phyloP scores from a whole-genome alignment of 257 asterid genomes.

The Linaria vulgaris region DNA sequence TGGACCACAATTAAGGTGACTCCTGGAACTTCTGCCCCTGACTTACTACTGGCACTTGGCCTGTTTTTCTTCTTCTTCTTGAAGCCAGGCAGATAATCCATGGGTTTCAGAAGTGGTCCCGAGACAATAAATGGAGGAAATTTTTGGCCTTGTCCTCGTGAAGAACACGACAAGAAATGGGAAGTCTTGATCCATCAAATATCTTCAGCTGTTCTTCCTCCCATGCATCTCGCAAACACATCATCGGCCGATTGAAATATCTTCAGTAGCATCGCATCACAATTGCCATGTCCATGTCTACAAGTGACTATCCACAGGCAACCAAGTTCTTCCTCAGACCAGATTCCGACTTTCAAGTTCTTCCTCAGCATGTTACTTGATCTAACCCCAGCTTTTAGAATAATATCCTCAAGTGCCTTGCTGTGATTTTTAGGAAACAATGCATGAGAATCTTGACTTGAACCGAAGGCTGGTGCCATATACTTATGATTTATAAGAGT shows the following conservation, averaged over 20 bases:
- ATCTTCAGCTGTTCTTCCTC: constrained; percentile 82
- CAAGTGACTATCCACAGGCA: constrained; percentile 92
- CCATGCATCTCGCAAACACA: constrained; percentile 91
- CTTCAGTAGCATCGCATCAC: constrained; percentile 83
- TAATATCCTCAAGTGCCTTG: no score
- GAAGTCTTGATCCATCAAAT: constrained; percentile 56
- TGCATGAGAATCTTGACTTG: constrained; percentile 52
- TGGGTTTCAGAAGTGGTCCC: no score
- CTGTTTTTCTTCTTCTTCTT: no score
- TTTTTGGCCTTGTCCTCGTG: no score
- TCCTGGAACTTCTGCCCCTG: no score
- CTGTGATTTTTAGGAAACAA: constrained; percentile 29
- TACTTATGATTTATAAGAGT: constrained; percentile 30
- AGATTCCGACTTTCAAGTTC: constrained; percentile 54
- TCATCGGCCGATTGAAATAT: constrained; percentile 69
- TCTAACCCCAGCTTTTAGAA: constrained; percentile 59
- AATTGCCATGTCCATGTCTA: constrained; percentile 78
- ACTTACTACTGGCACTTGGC: no score
- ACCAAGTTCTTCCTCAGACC: constrained; percentile 97
- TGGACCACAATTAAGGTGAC: no score
- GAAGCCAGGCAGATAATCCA: no score
- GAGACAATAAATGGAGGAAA: no score
- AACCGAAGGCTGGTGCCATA: constrained; percentile 51
- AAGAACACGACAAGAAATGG: not conserved
- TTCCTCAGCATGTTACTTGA: constrained; percentile 39